Evolutionary conservation across 306 rosid genomes (phyloP).

Genomic region (Prinsepia uniflora): DNA sequence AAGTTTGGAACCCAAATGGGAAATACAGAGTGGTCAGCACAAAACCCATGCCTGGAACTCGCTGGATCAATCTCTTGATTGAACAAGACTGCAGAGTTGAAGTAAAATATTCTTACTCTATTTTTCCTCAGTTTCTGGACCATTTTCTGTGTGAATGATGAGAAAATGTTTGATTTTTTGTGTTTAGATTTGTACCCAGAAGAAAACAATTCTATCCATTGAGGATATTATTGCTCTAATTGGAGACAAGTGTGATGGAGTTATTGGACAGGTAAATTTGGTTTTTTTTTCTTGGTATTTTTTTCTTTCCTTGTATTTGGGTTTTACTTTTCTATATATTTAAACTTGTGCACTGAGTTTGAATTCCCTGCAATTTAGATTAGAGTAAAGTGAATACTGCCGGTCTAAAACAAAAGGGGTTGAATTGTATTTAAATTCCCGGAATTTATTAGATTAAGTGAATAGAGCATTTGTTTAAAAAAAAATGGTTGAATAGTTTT

Average conservation of each 20-base stretch:
- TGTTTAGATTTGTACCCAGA: constrained; percentile 77
- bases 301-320: not conserved
- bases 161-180: not conserved
- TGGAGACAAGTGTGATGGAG: constrained; percentile 93
- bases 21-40: constrained; percentile 97
- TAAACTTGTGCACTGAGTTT: too few species aligned
- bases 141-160: constrained; percentile 1
- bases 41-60: constrained; percentile 96
- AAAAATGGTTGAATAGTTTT: constrained; percentile 12
- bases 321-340: too few species aligned
- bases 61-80: constrained; percentile 92
- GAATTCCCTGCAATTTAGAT: too few species aligned
- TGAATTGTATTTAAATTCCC: too few species aligned
- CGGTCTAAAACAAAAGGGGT: too few species aligned
- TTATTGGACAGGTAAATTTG: constrained; percentile 78
- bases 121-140: not conserved
- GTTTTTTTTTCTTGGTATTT: not conserved
- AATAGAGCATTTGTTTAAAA: not conserved
- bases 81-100: constrained; percentile 91
- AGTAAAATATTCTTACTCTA: constrained; percentile 34
- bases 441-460: too few species aligned
- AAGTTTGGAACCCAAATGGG: constrained; percentile 93
- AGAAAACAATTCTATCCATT: constrained; percentile 88
- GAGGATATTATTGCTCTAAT: constrained; percentile 91
- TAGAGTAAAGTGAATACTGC: too few species aligned